phyloP scores from a whole-genome alignment of 192 early-diverging fungal genomes.

The Backusella morwellensis region DNA sequence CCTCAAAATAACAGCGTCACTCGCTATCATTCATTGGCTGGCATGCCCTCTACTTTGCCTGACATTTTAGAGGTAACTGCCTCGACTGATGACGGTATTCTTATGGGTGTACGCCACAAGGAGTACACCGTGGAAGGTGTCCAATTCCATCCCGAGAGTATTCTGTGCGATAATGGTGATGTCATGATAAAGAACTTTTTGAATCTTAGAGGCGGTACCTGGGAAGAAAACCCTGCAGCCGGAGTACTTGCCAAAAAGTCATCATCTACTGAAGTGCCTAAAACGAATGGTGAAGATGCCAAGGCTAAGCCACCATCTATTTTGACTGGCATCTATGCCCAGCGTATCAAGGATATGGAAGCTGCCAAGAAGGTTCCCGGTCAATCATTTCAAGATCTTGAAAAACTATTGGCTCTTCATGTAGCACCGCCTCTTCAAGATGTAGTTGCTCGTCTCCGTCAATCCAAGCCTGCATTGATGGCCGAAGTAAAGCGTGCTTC shows the following conservation, averaged over 20 bases:
- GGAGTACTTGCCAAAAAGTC: constrained; percentile 33
- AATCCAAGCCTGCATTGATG: constrained; percentile 72
- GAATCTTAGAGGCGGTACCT: constrained; percentile 79
- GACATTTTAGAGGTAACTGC: constrained; percentile 83
- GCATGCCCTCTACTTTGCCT: constrained; percentile 79
- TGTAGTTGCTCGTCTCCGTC: constrained; percentile 69
- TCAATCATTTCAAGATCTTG: constrained; percentile 61
- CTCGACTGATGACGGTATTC: constrained; percentile 74
- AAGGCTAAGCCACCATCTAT: constrained; percentile 63
- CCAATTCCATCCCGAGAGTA: constrained; percentile 98
- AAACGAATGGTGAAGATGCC: neutral
- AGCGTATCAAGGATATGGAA: constrained; percentile 79
- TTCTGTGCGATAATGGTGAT: constrained; percentile 90
- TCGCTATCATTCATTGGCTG: constrained; percentile 96
- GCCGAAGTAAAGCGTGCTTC: constrained; percentile 99
- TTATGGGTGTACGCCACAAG: constrained; percentile 97
- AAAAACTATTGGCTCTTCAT: constrained; percentile 64
- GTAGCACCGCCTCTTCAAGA: constrained; percentile 77
- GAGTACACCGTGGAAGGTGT: constrained; percentile 90
- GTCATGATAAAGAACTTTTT: constrained; percentile 92
- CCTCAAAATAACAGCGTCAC: constrained; percentile 87
- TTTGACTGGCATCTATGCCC: constrained; percentile 77
- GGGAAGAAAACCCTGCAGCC: constrained; percentile 67
- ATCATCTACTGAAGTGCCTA: neutral
- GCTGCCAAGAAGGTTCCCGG: constrained; percentile 73